Evolutionary conservation across 768 basidiomycete species (phyloP), one percentile per base, ranked within the genome.

Genomic region (Termitomyces sp.): DNA sequence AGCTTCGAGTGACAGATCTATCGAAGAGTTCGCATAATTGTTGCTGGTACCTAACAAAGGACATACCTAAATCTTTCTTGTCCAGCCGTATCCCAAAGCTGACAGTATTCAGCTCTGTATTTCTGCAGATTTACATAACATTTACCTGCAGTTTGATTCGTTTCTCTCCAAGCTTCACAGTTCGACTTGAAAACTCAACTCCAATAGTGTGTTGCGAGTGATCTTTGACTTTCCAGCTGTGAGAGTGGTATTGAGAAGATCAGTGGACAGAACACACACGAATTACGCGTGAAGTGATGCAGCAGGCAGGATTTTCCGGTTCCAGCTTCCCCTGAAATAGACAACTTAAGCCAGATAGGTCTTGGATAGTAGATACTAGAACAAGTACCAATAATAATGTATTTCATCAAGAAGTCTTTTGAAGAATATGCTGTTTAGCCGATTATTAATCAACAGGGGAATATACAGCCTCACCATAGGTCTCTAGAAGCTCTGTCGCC

Each of bases 201-300:
- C 96, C 97, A 58, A 99, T 98, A 14, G 97, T 98, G 71, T 98
- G 97, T 74, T 95, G 91, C 5, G 94, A 94, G 72, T 96, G 90
- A 63, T 92, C 88, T 74, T 94, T 96, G 81, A 95, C 94, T 97
- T n/a, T 38, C 14, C 28, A 22, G 33, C 14, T 32, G 40, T 61
- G 57, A 62, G 61, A 54, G 24, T 49, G 32, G 40, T 46, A 32
- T 32, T 32, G 18, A 28, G 14, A 35, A 13, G 40, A 48, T 51
- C 20, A 35, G 47, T n/a, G 26, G 48, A 57, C n/a, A 53, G 52
- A 24, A 81, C 93, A 63, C 65, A 97, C 96, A 98, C 58, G 88
- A 82, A 71, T 96, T 95, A 73, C 96, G 92, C 59, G 94, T 92
- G 71, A 98, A 98, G 62, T 97, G 94, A 71, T 98, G 93, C 52